Conservation (phyloP, 306 rosid genomes). For the Corylus avellana region DNA sequence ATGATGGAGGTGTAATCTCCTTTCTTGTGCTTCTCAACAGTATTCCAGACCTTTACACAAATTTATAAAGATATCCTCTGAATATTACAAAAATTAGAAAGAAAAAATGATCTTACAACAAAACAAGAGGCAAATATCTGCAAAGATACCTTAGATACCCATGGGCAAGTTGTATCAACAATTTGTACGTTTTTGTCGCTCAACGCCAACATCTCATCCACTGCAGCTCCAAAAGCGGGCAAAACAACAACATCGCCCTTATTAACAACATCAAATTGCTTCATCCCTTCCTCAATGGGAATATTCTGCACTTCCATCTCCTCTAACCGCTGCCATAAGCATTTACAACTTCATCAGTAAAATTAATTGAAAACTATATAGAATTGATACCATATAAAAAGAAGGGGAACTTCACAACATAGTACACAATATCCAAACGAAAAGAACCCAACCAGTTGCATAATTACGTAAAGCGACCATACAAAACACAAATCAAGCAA, state of each 20-base stretch:
- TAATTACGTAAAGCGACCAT: not conserved
- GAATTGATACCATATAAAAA: not conserved
- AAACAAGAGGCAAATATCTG: conserved; percentile 6
- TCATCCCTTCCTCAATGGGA: conserved; percentile 65
- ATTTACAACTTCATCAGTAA: conserved; percentile 4
- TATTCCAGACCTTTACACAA: conserved; percentile 80
- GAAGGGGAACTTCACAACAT: not conserved
- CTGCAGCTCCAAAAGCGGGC: conserved; percentile 98
- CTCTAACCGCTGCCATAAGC: conserved; percentile 63
- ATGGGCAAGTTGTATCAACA: conserved; percentile 97
- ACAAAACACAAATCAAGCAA: not conserved
- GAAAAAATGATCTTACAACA: conserved; percentile 6
- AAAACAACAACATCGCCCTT: conserved; percentile 89
- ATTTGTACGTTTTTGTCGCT: conserved; percentile 79
- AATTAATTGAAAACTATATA: not conserved
- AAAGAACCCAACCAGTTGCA: not conserved
- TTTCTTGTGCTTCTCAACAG: conserved; percentile 91
- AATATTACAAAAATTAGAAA: conserved; percentile 17
- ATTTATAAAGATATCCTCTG: conserved; percentile 29
- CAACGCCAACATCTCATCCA: conserved; percentile 90
- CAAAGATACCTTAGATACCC: conserved; percentile 88
- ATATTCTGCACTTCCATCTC: conserved; percentile 79
- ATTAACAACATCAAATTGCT: conserved; percentile 76
- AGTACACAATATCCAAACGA: not conserved
- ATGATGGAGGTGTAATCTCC: conserved; percentile 88